phyloP scores from a whole-genome alignment of 192 early-diverging fungal species.

The Allomyces arbusculus region DNA sequence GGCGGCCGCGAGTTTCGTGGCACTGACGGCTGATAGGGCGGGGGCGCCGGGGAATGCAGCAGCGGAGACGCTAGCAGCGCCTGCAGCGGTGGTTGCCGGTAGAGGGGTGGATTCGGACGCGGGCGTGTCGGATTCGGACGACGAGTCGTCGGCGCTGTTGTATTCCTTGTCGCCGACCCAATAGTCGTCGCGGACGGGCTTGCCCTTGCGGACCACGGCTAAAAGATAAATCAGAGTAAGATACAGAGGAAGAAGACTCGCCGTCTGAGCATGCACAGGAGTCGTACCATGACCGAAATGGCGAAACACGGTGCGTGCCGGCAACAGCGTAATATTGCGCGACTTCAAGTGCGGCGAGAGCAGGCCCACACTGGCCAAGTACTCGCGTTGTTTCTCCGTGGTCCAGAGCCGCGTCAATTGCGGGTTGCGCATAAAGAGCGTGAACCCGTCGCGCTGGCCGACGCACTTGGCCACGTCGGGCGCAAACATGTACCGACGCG shows the following conservation, averaged over 20 bases:
- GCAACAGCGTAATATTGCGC: conserved; percentile 1
- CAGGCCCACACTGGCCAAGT: neutral
- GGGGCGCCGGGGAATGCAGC: too few species aligned
- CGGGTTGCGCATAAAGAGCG: conserved; percentile 25
- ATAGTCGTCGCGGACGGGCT: conserved; percentile 27
- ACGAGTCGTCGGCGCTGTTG: neutral
- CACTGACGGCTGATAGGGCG: too few species aligned
- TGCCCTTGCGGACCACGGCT: conserved; percentile 13
- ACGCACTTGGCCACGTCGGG: conserved; percentile 23
- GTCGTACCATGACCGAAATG: neutral
- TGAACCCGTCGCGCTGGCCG: conserved; percentile 31
- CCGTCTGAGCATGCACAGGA: too few species aligned
- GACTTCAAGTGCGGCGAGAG: conserved; percentile 1
- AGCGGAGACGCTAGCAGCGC: too few species aligned
- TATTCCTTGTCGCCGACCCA: conserved; percentile 15
- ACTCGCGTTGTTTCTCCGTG: conserved; percentile 18
- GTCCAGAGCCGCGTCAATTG: conserved; percentile 17
- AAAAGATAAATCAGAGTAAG: too few species aligned
- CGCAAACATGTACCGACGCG: conserved; percentile 25
- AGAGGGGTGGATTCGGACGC: too few species aligned
- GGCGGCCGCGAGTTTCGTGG: too few species aligned
- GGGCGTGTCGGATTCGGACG: too few species aligned
- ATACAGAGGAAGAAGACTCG: too few species aligned
- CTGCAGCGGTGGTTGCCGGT: too few species aligned
- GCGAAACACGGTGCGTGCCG: neutral